Base-by-base conservation (phyloP, 192 early-diverging fungal genomes). In the Coemansia sp. region DNA sequence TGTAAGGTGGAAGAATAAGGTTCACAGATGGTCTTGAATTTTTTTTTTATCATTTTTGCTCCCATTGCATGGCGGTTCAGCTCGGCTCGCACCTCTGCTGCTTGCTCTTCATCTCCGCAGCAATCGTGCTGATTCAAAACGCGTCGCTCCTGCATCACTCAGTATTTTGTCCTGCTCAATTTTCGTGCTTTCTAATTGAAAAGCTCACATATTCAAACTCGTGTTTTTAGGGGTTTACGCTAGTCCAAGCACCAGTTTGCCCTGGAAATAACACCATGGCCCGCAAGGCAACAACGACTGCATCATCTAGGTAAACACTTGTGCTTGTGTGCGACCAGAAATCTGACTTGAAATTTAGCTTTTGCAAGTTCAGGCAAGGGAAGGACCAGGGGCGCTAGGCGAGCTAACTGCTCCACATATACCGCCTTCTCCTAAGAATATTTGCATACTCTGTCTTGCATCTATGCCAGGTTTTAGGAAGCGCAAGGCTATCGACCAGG, bases 401-500 rank as follows among this genome's bases (percentile, higher is more conserved):
- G 38, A 44, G 14, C 38, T 14, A 44, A 44, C 0, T 44, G 38
- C 12, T 16, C 38, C 38, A 44, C 14, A 16, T 14, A 44, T 9
- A 44, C 38, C 38, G 12, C 12, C 14, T 9, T 44, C 1, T 44
- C 1, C 38, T 44, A 44, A 44, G 0, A 44, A 44, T 9, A 9
- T 14, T 16, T 44, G 9, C 38, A 16, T 44, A 16, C 38, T 44
- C 0, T 18, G 54, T 31, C 28, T 7, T 30, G 54, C 31, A 31
- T 52, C 51, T 24, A 2, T n/a, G 51, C 14, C 38, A 2, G 3
- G 0, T 0, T 49, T 58, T 64, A 71, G 69, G 28, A 71, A 72
- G 58, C 61, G 62, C 58, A 68, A 55, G 57, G 49, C 59, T 25
- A 53, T 48, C 8, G 67, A 58, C 44, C 9, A 24, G 12, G 38